Conservation (phyloP, 163 green algal species). For the Coccomyxa subellipsoidea region DNA sequence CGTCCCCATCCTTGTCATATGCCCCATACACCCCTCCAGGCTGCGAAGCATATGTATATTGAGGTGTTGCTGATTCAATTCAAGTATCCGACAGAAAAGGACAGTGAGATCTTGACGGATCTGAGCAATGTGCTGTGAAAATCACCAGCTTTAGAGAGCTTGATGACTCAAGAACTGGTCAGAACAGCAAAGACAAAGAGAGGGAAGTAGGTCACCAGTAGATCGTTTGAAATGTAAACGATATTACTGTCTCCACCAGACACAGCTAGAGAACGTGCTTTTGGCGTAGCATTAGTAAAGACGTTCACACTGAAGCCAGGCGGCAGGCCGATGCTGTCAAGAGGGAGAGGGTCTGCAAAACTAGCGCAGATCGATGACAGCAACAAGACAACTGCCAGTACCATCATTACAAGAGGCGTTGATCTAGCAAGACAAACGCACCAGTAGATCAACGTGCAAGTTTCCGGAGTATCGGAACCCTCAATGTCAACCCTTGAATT, state of each 20-base stretch:
- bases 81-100: background rate
- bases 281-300: background rate
- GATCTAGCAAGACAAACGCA: background rate
- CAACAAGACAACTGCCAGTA: background rate
- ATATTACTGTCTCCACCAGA: background rate
- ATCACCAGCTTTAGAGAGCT: too few species aligned
- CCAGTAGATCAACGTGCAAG: background rate
- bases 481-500: background rate
- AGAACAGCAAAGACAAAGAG: background rate
- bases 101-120: background rate
- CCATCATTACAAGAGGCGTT: background rate
- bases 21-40: background rate
- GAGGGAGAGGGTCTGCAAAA: background rate
- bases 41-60: background rate
- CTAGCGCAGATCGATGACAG: background rate
- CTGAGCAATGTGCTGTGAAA: background rate
- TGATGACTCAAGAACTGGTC: background rate
- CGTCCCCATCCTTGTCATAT: slow-evolving; percentile 15
- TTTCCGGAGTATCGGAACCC: background rate
- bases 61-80: background rate
- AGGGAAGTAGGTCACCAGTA: background rate
- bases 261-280: background rate
- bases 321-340: background rate
- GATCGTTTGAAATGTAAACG: background rate
- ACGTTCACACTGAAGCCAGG: background rate